phyloP scores from a whole-genome alignment of 2,329 filamentous ascomycete genomes.

The Corinectria fuckeliana region DNA sequence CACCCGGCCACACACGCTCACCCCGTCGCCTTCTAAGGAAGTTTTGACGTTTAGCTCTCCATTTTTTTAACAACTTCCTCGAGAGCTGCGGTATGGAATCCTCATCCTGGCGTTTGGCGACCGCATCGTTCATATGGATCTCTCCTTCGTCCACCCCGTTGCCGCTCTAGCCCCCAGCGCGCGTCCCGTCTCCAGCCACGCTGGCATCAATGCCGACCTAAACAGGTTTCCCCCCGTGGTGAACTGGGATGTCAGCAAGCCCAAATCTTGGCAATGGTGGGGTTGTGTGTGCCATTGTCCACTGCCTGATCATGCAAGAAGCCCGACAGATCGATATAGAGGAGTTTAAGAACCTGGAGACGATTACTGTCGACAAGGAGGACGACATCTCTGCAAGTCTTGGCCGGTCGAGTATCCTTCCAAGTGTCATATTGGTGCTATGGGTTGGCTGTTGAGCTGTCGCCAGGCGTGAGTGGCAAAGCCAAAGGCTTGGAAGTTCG shows the following conservation, averaged over 20 bases:
- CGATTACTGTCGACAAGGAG: background rate
- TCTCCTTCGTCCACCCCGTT: background rate
- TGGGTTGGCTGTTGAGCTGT: constrained; percentile 6
- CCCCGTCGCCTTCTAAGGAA: background rate
- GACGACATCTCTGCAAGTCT: background rate
- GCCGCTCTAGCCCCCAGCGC: background rate
- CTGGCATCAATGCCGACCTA: background rate
- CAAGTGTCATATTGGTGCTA: background rate
- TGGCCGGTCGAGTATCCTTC: background rate
- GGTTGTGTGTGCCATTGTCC: constrained; percentile 14
- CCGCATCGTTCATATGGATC: background rate
- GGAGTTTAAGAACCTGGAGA: background rate
- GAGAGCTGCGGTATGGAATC: background rate
- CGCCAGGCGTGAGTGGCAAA: constrained; percentile 2
- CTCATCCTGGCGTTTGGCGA: background rate
- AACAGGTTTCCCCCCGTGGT: background rate
- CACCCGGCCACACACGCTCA: background rate
- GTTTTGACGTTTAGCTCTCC: background rate
- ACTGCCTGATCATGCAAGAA: background rate
- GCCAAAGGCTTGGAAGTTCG: background rate
- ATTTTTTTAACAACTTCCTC: background rate
- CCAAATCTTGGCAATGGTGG: constrained; percentile 9
- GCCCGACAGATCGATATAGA: background rate
- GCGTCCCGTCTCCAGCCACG: background rate
- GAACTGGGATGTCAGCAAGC: background rate